A percentile compares a stretch with the other conserved stretches of the same genome.
Conservation (phyloP, 306 rosid genomes). For the Purshia tridentata region DNA sequence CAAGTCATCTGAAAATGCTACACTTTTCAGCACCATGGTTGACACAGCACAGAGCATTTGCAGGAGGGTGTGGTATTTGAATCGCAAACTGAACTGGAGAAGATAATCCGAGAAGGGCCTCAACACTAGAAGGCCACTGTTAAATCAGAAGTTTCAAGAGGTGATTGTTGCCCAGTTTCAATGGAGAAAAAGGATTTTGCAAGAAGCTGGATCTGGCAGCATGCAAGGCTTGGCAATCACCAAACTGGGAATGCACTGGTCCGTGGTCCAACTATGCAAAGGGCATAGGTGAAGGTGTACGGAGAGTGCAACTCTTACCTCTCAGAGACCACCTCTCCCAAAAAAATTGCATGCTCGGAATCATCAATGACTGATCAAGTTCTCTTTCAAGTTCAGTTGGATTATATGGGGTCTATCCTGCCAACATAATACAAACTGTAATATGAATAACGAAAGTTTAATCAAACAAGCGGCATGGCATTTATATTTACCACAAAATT, state of each 20-base stretch:
- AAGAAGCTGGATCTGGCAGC: constrained; percentile 32
- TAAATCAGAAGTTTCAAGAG: constrained; percentile 32
- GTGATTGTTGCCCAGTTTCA: constrained; percentile 36
- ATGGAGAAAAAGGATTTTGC: constrained; percentile 37
- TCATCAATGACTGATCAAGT: constrained; percentile 39
- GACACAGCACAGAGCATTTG: constrained; percentile 25
- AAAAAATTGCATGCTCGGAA: constrained; percentile 25
- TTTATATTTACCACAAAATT: constrained; percentile 44
- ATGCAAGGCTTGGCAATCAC: constrained; percentile 24
- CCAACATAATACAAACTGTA: constrained; percentile 18
- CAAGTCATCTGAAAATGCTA: constrained; percentile 28
- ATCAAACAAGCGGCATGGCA: constrained; percentile 6
- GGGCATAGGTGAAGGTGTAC: neutral
- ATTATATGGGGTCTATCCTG: constrained; percentile 60
- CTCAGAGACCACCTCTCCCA: constrained; percentile 44
- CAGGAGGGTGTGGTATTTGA: constrained; percentile 25
- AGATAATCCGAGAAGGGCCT: constrained; percentile 30
- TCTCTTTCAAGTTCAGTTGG: constrained; percentile 52
- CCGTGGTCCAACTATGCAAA: constrained; percentile 15
- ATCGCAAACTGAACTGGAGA: constrained; percentile 29
- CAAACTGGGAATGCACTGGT: constrained; percentile 12
- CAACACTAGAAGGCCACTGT: constrained; percentile 42
- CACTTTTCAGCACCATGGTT: constrained; percentile 27
- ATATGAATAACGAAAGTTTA: constrained; percentile 10
- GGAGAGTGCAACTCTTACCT: constrained; percentile 37